Evolutionary conservation across 139 green algal species (phyloP), one percentile per base, ranked within the genome.

Genomic region (Limnomonas spitsbergensis): DNA sequence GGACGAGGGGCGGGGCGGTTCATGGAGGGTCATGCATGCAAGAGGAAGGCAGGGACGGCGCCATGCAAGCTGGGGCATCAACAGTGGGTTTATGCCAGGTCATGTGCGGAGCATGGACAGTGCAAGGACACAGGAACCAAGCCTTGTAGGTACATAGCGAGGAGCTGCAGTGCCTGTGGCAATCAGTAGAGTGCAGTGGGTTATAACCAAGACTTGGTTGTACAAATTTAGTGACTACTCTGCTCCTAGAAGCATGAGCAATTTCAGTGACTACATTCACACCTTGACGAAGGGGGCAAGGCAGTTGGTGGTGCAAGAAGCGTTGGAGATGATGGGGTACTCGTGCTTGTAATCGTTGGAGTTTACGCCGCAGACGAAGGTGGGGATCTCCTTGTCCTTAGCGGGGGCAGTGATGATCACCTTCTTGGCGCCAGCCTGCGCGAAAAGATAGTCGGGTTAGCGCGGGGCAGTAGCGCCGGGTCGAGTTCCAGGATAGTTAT

Each of bases 231-330:
- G n/a, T n/a, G n/a, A n/a, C n/a, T n/a, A n/a, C n/a, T n/a, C n/a
- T n/a, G n/a, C n/a, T n/a, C n/a, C n/a, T n/a, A n/a, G n/a, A n/a
- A n/a, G n/a, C n/a, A n/a, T n/a, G n/a, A n/a, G n/a, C n/a, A n/a
- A n/a, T n/a, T n/a, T n/a, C n/a, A n/a, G n/a, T n/a, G n/a, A n/a
- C n/a, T n/a, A n/a, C n/a, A 56, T 31, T 34, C 69, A 31, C 47
- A 97, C 93, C 95, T 99, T 99, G 77, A 95, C 96, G 82, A 99
- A 99, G 77, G 96, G 96, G n/a, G 96, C 96, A 80, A 99, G 90
- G 94, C 96, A 97, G 95, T 99, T 99, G 89, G 96, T 99, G 67
- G 96, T 99, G 96, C 96, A 99, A 2, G 93, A 98, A 40, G 96
- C 96, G 91, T 99, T 99, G 87, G 93, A 98, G 83, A 98, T 90